A percentile compares a stretch with the other conserved stretches of the same genome.
These are phyloP conservation scores for Teunomyces atbi DNA, from an alignment of 805 yeast species.

Conservation along the genomic window DNA sequence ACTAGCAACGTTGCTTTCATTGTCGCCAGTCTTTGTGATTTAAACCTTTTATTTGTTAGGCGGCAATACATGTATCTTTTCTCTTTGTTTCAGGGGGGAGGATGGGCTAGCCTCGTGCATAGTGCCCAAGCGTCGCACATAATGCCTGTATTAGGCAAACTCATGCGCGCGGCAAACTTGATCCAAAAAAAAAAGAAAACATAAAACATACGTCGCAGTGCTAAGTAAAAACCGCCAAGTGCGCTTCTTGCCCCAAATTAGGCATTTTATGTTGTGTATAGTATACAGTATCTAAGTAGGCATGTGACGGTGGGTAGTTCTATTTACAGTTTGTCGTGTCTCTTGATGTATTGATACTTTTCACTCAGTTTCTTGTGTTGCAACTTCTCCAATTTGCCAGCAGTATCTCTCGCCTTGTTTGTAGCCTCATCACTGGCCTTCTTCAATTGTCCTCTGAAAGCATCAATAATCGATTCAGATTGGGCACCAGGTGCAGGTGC, in stretches of 20 bases:
- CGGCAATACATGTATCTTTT: too few relatives aligned
- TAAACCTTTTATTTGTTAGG: too few relatives aligned
- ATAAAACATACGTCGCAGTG: too few relatives aligned
- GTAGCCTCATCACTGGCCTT: slow-evolving; percentile 31
- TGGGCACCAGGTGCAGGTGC: slow-evolving; percentile 23
- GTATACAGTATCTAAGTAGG: not conserved
- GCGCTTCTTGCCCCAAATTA: too few relatives aligned
- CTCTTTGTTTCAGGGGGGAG: too few relatives aligned
- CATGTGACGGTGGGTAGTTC: not conserved
- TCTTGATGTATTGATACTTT: slow-evolving; percentile 33
- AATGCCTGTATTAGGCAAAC: too few relatives aligned
- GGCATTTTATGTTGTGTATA: not conserved
- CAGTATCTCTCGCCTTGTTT: slow-evolving; percentile 33
- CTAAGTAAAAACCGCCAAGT: too few relatives aligned
- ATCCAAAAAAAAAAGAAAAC: too few relatives aligned
- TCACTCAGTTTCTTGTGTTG: slow-evolving; percentile 12
- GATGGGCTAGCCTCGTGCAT: too few relatives aligned
- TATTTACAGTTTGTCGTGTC: slow-evolving; percentile 22
- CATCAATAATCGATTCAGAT: slow-evolving; percentile 35
- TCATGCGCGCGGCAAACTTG: too few relatives aligned
- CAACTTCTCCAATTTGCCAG: slow-evolving; percentile 32
- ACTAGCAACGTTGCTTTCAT: not conserved
- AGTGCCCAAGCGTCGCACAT: too few relatives aligned
- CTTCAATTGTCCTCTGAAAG: slow-evolving; percentile 34
- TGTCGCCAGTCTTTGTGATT: too few relatives aligned